Conservation (phyloP, 2,329 filamentous ascomycete genomes). For the Fusarium sulawesiense region DNA sequence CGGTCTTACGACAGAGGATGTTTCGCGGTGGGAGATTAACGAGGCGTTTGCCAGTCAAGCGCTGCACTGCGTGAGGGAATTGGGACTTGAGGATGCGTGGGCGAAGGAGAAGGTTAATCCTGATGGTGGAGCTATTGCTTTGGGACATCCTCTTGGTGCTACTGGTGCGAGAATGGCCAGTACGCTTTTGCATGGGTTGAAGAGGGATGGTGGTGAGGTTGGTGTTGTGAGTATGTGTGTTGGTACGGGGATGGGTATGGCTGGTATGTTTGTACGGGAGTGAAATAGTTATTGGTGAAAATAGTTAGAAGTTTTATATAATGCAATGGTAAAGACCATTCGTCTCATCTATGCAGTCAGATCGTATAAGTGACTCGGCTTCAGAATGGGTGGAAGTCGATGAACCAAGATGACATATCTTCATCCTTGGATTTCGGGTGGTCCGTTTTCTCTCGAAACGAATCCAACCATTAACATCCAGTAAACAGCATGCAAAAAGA, state of each 20-base stretch:
- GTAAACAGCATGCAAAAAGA: no score
- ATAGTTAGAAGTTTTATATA: neutral
- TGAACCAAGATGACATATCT: neutral
- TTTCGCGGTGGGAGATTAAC: slow-evolving; percentile 93
- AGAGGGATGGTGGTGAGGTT: slow-evolving; percentile 76
- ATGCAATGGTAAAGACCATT: neutral
- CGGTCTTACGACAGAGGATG: slow-evolving; percentile 73
- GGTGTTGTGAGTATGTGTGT: slow-evolving; percentile 94
- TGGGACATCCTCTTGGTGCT: slow-evolving; percentile 90
- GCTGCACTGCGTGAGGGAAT: slow-evolving; percentile 75
- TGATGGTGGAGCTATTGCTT: slow-evolving; percentile 92
- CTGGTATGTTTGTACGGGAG: slow-evolving; percentile 42
- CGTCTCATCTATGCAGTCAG: neutral
- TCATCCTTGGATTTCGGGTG: neutral
- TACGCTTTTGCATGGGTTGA: slow-evolving; percentile 75
- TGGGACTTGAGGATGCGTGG: slow-evolving; percentile 73
- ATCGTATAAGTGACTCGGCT: neutral
- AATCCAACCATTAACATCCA: no score
- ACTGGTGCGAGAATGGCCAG: slow-evolving; percentile 85
- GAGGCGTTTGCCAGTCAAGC: slow-evolving; percentile 79
- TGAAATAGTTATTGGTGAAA: no score
- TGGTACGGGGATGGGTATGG: slow-evolving; percentile 63
- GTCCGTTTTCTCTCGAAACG: no score
- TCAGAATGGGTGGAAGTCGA: neutral
- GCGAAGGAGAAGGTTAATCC: slow-evolving; percentile 82